phyloP scores from a whole-genome alignment of 75 land plant genomes.

The Picea sitchensis region DNA sequence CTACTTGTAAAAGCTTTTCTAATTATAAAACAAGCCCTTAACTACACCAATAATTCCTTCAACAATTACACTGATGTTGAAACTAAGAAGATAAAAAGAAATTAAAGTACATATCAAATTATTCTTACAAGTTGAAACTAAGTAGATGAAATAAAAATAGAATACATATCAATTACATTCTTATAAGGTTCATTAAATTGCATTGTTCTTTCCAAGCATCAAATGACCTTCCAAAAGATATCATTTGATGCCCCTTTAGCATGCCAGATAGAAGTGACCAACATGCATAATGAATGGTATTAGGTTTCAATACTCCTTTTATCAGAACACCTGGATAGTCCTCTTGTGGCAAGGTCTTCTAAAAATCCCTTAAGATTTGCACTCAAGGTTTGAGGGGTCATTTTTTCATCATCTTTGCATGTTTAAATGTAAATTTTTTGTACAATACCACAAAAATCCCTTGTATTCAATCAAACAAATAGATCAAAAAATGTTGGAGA shows the following conservation, averaged over 20 bases:
- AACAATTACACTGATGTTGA: neutral
- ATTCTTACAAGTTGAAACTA: neutral
- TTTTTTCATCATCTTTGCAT: conserved; percentile 32
- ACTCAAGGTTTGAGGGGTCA: conserved; percentile 24
- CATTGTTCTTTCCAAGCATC: neutral
- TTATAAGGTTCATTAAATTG: neutral
- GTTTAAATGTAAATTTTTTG: conserved; percentile 48
- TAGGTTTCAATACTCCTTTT: neutral
- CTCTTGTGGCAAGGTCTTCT: neutral
- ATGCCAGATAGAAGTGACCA: neutral
- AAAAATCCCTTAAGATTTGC: conserved; percentile 11
- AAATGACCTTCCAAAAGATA: neutral
- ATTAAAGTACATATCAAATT: too few species aligned
- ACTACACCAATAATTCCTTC: conserved; percentile 2
- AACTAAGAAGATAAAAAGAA: too few species aligned
- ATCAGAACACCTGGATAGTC: conserved; percentile 6
- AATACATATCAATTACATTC: neutral
- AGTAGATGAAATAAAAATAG: neutral
- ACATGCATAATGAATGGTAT: conserved; percentile 6
- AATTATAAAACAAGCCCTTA: neutral
- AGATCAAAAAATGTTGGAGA: neutral
- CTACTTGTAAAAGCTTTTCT: neutral
- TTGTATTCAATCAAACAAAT: conserved; percentile 10
- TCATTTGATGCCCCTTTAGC: neutral
- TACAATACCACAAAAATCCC: conserved; percentile 55